phyloP scores from a whole-genome alignment of 1,284 basidiomycete species.

The Marasmius oreades region DNA sequence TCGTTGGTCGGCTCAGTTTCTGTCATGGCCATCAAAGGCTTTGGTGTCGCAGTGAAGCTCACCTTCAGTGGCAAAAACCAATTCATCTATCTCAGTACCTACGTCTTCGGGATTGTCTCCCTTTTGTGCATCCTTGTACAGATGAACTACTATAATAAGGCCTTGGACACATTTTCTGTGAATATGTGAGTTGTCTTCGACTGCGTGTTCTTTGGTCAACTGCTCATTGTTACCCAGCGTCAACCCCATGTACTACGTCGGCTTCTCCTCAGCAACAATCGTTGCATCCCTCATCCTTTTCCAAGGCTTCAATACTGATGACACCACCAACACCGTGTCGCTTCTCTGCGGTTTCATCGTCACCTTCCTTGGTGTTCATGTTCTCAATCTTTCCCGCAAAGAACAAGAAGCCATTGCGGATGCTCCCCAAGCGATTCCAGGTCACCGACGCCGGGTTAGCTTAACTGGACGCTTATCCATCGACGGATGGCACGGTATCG shows the following conservation, averaged over 20 bases:
- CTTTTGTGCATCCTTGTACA: conserved; percentile 88
- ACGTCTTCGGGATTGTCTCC: conserved; percentile 87
- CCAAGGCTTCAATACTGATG: conserved; percentile 93
- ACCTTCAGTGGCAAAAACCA: conserved; percentile 95
- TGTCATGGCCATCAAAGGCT: conserved; percentile 86
- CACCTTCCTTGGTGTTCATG: conserved; percentile 91
- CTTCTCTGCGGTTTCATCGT: conserved; percentile 85
- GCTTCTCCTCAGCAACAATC: conserved; percentile 96
- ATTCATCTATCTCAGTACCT: conserved; percentile 92
- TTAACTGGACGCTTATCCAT: conserved; percentile 66
- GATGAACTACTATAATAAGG: conserved; percentile 99
- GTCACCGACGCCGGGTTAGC: conserved; percentile 50
- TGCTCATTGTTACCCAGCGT: conserved; percentile 50
- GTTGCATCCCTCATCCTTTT: conserved; percentile 95
- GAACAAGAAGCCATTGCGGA: conserved; percentile 65
- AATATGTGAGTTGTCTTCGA: conserved; percentile 74
- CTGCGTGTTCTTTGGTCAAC: conserved; percentile 14
- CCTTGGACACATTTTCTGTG: conserved; percentile 94
- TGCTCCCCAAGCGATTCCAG: conserved; percentile 39
- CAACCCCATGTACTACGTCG: conserved; percentile 98
- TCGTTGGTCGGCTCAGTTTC: conserved; percentile 79
- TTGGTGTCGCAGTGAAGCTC: conserved; percentile 88
- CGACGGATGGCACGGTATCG: conserved; percentile 63
- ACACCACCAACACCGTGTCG: conserved; percentile 78
- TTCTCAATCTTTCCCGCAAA: conserved; percentile 79